A percentile compares a stretch with the other conserved stretches of the same genome.
Evolutionary conservation across 2,329 filamentous ascomycete species (phyloP).

Genomic region (Cryphonectria parasitica): DNA sequence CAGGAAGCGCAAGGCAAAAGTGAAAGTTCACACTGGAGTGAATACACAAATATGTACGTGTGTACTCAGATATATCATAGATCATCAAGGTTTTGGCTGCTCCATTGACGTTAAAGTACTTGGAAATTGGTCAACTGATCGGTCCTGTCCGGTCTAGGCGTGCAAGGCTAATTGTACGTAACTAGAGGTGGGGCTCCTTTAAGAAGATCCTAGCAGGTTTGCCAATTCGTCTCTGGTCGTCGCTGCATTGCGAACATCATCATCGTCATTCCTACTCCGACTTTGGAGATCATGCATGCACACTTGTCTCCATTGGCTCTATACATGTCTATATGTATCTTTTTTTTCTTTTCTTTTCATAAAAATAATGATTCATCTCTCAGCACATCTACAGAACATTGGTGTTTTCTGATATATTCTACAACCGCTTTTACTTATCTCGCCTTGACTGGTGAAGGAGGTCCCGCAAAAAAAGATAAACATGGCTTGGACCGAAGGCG

Average conservation of each 20-base stretch:
- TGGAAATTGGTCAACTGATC: conserved; percentile 1
- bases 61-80: too few relatives aligned
- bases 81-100: background rate
- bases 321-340: too few relatives aligned
- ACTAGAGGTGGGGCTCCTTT: background rate
- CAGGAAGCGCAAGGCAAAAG: background rate
- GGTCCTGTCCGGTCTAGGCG: conserved; percentile 7
- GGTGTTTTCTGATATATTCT: background rate
- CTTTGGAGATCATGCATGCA: background rate
- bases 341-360: too few relatives aligned
- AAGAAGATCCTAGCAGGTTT: background rate
- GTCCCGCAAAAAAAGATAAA: background rate
- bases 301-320: background rate
- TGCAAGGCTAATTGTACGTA: background rate
- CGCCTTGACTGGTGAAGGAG: too few relatives aligned
- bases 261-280: background rate
- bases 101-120: background rate
- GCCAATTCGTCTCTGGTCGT: background rate
- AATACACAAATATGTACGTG: background rate
- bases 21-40: background rate
- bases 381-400: background rate
- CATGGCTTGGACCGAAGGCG: background rate
- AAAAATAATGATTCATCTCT: too few relatives aligned
- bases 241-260: background rate
- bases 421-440: too few relatives aligned